Evolutionary conservation across 768 basidiomycete species (phyloP).

Genomic region (Udeniomyces megalosporus): DNA sequence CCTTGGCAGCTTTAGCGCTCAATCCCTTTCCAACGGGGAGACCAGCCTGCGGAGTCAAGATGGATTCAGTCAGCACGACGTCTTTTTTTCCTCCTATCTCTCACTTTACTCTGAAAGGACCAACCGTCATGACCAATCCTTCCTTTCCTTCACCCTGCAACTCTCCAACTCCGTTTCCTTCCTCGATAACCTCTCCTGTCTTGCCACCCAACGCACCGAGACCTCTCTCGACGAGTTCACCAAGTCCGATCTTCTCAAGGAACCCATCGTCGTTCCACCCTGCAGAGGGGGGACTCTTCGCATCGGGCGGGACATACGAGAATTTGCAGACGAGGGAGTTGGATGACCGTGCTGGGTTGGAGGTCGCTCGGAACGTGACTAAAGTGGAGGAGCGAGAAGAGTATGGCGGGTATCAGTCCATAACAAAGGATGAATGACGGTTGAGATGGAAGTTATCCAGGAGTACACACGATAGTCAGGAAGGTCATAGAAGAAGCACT

Average conservation of each 20-base stretch:
- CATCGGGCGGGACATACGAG: conserved; percentile 59
- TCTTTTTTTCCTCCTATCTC: conserved; percentile 20
- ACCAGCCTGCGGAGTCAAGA: too few species aligned
- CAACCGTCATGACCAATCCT: conserved; percentile 11
- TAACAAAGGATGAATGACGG: not conserved
- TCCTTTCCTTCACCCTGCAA: not conserved
- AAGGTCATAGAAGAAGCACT: conserved; percentile 38
- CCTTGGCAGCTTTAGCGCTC: conserved; percentile 57
- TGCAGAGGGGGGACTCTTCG: conserved; percentile 23
- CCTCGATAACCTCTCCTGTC: conserved; percentile 35
- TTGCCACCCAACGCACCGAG: conserved; percentile 59
- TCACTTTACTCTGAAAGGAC: too few species aligned
- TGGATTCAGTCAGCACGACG: conserved; percentile 44
- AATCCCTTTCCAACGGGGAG: conserved; percentile 74
- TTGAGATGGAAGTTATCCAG: not conserved
- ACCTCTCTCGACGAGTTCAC: conserved; percentile 46
- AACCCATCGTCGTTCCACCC: conserved; percentile 77
- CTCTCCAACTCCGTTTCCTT: not conserved
- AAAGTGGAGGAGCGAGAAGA: not conserved
- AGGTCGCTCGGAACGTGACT: conserved; percentile 80
- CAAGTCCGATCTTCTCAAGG: conserved; percentile 68
- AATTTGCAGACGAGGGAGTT: conserved; percentile 96
- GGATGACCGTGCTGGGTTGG: conserved; percentile 54
- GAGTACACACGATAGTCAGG: conserved; percentile 53
- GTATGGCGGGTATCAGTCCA: not conserved